These are phyloP conservation scores for Phialophora expanda DNA, from an alignment of 2,329 filamentous ascomycete species.

Conservation along the genomic window DNA sequence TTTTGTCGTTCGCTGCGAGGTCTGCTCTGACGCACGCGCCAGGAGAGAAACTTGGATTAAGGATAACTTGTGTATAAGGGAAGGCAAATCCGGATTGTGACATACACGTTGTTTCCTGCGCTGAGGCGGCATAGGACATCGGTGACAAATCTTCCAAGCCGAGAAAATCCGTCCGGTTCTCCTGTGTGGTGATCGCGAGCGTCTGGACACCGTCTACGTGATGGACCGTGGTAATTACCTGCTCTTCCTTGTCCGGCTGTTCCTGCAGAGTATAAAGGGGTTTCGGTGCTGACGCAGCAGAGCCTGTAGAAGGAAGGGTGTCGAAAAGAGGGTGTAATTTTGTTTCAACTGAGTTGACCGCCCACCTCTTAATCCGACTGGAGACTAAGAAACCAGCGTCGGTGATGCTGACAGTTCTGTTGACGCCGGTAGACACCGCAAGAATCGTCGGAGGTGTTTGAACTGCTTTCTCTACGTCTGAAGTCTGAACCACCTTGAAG, in stretches of 20 bases:
- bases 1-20: constrained; percentile 48
- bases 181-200: constrained; percentile 39
- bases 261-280: constrained; percentile 23
- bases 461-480: constrained; percentile 63
- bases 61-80: constrained; percentile 53
- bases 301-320: constrained; percentile 58
- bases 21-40: constrained; percentile 49
- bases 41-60: constrained; percentile 51
- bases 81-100: constrained; percentile 80
- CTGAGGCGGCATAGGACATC: constrained; percentile 29
- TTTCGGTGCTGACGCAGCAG: constrained; percentile 11
- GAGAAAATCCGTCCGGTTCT: constrained; percentile 60
- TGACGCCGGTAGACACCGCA: constrained; percentile 71
- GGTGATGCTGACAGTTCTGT: constrained; percentile 56
- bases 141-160: constrained; percentile 63
- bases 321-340: constrained; percentile 77
- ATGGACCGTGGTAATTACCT: constrained; percentile 23
- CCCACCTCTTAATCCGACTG: constrained; percentile 83
- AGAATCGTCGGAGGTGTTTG: constrained; percentile 68
- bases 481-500: constrained; percentile 72
- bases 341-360: constrained; percentile 69
- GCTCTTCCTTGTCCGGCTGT: constrained; percentile 33
- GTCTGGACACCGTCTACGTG: constrained; percentile 23
- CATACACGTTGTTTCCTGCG: constrained; percentile 48
- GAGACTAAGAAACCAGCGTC: constrained; percentile 68